Percentiles rank a stretch among this genome's conserved stretches.
These are phyloP conservation scores for Oryza rufipogon DNA, from an alignment of 176 grass and related monocot genomes.

Conservation along the genomic window DNA sequence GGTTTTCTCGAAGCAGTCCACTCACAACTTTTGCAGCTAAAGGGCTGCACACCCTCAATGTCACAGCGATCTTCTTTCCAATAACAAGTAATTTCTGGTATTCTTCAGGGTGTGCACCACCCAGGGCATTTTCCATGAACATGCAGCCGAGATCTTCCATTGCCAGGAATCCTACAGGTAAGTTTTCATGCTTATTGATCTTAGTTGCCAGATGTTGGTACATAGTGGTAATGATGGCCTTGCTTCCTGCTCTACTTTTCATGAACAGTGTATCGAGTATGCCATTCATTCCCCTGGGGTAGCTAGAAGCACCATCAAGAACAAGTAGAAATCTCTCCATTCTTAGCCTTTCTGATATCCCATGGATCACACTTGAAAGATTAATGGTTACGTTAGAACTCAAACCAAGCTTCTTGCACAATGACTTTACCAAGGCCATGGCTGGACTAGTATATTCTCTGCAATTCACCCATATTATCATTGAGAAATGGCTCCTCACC, in stretches of 20 bases:
- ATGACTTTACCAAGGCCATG: background rate
- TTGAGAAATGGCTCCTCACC: background rate
- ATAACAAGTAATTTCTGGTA: slow-evolving; percentile 5
- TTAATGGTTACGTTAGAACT: background rate
- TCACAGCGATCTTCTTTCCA: background rate
- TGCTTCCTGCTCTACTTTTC: slow-evolving; percentile 3
- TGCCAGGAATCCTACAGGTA: background rate
- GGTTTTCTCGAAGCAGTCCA: background rate
- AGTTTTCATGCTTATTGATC: background rate
- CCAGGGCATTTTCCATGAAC: slow-evolving; percentile 21
- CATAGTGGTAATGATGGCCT: slow-evolving; percentile 20
- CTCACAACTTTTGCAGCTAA: background rate
- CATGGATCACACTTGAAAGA: background rate
- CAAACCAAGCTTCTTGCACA: background rate
- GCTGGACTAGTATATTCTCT: slow-evolving; percentile 3
- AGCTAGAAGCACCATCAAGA: slow-evolving; percentile 17
- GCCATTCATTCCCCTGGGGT: background rate
- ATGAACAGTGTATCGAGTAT: background rate
- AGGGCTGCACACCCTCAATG: background rate
- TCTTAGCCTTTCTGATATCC: background rate
- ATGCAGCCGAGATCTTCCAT: background rate
- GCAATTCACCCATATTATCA: background rate
- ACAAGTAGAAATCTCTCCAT: background rate
- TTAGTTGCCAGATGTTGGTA: slow-evolving; percentile 8
- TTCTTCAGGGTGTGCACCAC: slow-evolving; percentile 9